Evolutionary conservation across 257 asterid genomes (phyloP), one percentile per base, ranked within the genome.

Genomic region (Thymus mandschuricus): DNA sequence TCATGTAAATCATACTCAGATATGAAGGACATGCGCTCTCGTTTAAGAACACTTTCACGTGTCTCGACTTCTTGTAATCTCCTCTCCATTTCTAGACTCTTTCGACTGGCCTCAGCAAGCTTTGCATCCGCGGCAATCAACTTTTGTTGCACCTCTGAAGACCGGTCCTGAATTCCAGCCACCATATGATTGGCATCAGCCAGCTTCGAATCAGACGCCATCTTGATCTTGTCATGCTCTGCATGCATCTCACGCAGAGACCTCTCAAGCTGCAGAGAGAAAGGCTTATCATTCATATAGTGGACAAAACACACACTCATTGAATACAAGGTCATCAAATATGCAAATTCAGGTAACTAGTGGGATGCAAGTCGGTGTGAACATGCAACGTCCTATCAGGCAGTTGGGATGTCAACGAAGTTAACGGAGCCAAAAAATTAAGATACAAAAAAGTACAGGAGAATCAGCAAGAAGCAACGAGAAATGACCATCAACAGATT

Each of bases 31-130:
- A 81, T 63, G 33, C 88, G 88, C 85, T 93, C 96, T 81, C 87
- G 81, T 81, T 78, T 85, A 21, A 90, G 82, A 60, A 82, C 82
- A 81, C 87, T 90, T 80, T 92, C 98, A 48, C 85, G 92, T 58
- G 88, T 77, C 77, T 82, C 98, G 48, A 90, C 84, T 79, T 90
- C 97, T 71, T 83, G 87, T 74, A 86, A 76, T 84, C 80, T 92
- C 84, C 95, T 80, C 82, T 90, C 98, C 77, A 92, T 57, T 75
- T 92, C 97, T 79, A 81, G 64, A 74, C 81, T 82, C 81, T 85
- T 92, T 71, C 89, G 78, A 75, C 75, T 88, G 76, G 96, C 95
- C 78, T 88, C 96, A 11, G 97, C 88, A 81, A 90, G 93, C 76
- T 83, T 92, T 43, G 89, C 89, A 81, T 92, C 96, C 48, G 96